phyloP scores from a whole-genome alignment of 805 yeast species.

The Hanseniaspora mollemarum region DNA sequence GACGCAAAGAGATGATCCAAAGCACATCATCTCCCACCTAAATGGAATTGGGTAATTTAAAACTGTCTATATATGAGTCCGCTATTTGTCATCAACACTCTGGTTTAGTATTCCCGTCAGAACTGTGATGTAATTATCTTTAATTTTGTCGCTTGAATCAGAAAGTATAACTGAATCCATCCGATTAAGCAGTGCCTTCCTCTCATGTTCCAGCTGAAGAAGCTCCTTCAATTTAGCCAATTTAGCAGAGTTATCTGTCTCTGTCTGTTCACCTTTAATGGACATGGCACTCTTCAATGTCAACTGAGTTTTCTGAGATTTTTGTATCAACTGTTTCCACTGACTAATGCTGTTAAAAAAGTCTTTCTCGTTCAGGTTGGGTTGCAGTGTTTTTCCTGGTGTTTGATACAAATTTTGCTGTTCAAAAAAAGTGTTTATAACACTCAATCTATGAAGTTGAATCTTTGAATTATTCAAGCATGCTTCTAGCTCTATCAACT shows the following conservation, averaged over 20 bases:
- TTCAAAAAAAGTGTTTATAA: neutral
- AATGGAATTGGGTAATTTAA: too few species aligned
- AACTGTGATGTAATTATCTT: neutral
- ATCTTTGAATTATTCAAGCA: neutral
- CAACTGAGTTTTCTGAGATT: conserved; percentile 7
- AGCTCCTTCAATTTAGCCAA: neutral
- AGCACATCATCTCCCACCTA: too few species aligned
- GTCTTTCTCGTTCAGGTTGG: neutral
- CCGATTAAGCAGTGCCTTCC: neutral
- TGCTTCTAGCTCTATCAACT: neutral
- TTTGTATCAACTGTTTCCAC: conserved; percentile 1
- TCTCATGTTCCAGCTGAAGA: neutral
- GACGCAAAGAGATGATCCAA: too few species aligned
- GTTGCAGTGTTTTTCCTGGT: neutral
- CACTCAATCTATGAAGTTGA: neutral
- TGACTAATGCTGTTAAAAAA: neutral
- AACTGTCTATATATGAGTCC: too few species aligned
- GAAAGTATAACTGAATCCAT: neutral
- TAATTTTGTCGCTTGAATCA: neutral
- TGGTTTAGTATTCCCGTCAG: neutral
- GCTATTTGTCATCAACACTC: too few species aligned
- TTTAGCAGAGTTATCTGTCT: neutral
- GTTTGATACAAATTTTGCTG: neutral
- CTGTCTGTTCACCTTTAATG: neutral
- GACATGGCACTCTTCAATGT: neutral